Evolutionary conservation across 2,329 filamentous ascomycete species (phyloP).

Genomic region (Raffaelea ambrosiae): DNA sequence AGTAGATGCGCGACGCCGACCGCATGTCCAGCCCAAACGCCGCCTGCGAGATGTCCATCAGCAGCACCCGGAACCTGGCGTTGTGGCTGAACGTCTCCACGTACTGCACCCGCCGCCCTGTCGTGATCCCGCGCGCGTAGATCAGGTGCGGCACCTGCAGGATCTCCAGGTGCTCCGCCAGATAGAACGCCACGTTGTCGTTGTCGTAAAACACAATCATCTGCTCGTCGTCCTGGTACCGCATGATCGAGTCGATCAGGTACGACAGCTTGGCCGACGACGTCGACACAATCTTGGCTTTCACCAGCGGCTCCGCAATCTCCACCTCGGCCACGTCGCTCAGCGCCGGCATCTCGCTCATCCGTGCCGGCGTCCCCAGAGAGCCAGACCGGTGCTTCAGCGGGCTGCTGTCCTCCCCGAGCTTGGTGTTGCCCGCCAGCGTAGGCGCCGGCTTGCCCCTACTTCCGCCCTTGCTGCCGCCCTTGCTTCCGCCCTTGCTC

Average conservation of each 20-base stretch:
- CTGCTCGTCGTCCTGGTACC: conserved; percentile 65
- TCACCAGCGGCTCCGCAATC: conserved; percentile 41
- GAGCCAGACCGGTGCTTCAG: conserved; percentile 24
- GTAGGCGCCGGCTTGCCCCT: conserved; percentile 10
- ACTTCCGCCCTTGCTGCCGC: neutral
- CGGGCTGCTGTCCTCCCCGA: conserved; percentile 25
- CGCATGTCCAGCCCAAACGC: conserved; percentile 82
- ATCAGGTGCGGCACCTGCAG: conserved; percentile 54
- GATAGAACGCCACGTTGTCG: conserved; percentile 77
- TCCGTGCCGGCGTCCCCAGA: conserved; percentile 10
- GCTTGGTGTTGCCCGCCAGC: conserved; percentile 33
- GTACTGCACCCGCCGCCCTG: conserved; percentile 61
- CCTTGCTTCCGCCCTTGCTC: neutral
- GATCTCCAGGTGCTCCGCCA: conserved; percentile 74
- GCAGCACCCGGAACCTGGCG: conserved; percentile 58
- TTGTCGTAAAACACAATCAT: conserved; percentile 90
- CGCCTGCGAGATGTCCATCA: conserved; percentile 88
- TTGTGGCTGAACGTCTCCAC: conserved; percentile 69
- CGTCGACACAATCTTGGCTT: conserved; percentile 64
- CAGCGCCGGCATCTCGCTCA: conserved; percentile 14
- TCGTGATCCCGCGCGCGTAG: conserved; percentile 56
- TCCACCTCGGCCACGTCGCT: conserved; percentile 11
- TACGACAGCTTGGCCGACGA: conserved; percentile 84
- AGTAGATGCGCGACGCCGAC: conserved; percentile 77
- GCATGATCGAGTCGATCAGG: conserved; percentile 62